Conservation (phyloP, 2,329 filamentous ascomycete species). For the Beauveria varroae region DNA sequence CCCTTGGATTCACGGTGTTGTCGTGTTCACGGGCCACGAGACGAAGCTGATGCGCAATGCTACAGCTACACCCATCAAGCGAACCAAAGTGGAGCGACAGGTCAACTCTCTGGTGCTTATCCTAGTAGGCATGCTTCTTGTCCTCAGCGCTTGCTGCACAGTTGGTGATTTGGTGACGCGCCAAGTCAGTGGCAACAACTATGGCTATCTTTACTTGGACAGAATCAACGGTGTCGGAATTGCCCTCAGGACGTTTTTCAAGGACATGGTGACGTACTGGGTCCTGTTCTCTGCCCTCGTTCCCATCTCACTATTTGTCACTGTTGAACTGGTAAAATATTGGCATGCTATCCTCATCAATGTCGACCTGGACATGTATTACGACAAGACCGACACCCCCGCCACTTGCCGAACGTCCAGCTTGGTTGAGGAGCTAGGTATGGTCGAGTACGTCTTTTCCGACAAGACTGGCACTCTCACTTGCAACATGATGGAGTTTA, state of each 20-base stretch:
- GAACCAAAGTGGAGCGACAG: conserved; percentile 89
- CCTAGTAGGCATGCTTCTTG: conserved; percentile 75
- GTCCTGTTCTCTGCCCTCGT: conserved; percentile 94
- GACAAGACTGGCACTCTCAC: conserved; percentile 96
- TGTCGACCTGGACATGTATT: conserved; percentile 95
- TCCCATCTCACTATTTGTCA: conserved; percentile 96
- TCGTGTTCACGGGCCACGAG: conserved; percentile 90
- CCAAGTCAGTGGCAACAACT: conserved; percentile 50
- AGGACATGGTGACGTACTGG: conserved; percentile 97
- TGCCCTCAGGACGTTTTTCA: conserved; percentile 74
- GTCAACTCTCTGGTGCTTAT: conserved; percentile 91
- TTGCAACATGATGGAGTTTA: conserved; percentile 99
- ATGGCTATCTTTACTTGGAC: conserved; percentile 67
- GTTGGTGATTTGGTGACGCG: conserved; percentile 82
- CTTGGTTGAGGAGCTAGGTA: conserved; percentile 91
- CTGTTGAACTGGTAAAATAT: conserved; percentile 95
- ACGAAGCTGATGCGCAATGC: conserved; percentile 99
- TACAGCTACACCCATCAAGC: conserved; percentile 93
- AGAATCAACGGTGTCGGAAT: conserved; percentile 44
- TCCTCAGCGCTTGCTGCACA: conserved; percentile 82
- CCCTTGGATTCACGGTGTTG: conserved; percentile 91
- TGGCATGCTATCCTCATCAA: conserved; percentile 97
- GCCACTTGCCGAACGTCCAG: conserved; percentile 95
- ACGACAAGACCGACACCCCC: conserved; percentile 89
- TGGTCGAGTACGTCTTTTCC: conserved; percentile 98